phyloP scores from a whole-genome alignment of 2,329 filamentous ascomycete genomes.

The Fusarium marasasianum region DNA sequence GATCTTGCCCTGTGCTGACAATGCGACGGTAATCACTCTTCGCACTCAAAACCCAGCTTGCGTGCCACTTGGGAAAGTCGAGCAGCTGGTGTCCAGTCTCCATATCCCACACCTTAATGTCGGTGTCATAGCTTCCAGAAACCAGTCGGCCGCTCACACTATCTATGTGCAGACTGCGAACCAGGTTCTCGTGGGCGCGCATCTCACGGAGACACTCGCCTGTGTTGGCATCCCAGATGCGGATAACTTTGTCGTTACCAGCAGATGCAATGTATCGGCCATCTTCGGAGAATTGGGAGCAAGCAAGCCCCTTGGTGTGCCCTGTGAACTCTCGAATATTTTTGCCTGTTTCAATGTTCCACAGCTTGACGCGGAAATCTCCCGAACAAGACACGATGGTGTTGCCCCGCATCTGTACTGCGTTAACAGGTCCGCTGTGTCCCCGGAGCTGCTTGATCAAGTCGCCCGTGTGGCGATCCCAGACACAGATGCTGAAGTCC shows the following conservation, averaged over 20 bases:
- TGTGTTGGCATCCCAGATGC: slow-evolving; percentile 94
- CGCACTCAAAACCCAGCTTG: slow-evolving; percentile 94
- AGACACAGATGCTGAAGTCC: slow-evolving; percentile 91
- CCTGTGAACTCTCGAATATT: slow-evolving; percentile 90
- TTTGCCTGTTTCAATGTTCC: slow-evolving; percentile 90
- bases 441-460: slow-evolving; percentile 83
- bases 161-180: slow-evolving; percentile 91
- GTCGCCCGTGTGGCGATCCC: slow-evolving; percentile 83
- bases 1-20: slow-evolving; percentile 93
- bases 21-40: slow-evolving; percentile 96
- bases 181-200: slow-evolving; percentile 83
- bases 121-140: slow-evolving; percentile 93
- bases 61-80: slow-evolving; percentile 93
- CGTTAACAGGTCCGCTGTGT: slow-evolving; percentile 93
- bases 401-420: slow-evolving; percentile 93
- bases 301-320: slow-evolving; percentile 92
- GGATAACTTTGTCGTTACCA: slow-evolving; percentile 94
- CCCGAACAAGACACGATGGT: slow-evolving; percentile 93
- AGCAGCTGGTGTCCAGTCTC: slow-evolving; percentile 80
- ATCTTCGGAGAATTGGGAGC: slow-evolving; percentile 95
- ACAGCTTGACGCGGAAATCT: slow-evolving; percentile 92
- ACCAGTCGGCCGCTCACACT: slow-evolving; percentile 85
- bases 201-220: slow-evolving; percentile 85
- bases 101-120: slow-evolving; percentile 94
- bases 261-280: slow-evolving; percentile 93